These are phyloP conservation scores for Xylaria palmicola DNA, from an alignment of 495 filamentous ascomycete genomes.

Conservation along the genomic window DNA sequence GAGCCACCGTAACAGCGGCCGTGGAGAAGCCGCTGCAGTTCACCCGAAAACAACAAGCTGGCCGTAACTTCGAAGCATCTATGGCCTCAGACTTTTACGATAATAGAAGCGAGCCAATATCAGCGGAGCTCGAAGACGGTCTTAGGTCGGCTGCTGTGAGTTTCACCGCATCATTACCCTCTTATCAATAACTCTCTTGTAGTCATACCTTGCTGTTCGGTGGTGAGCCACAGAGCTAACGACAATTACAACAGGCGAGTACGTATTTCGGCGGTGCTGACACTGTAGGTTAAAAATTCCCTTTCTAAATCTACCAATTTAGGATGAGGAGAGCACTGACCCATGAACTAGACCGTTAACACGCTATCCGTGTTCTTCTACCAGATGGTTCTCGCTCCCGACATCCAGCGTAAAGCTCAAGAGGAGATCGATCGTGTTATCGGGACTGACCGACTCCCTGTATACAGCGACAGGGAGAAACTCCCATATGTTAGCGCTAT, in stretches of 20 bases:
- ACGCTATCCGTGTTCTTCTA: constrained; percentile 24
- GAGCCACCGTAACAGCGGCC: constrained; percentile 15
- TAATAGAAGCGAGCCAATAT: constrained; percentile 27
- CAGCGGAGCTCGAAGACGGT: constrained; percentile 13
- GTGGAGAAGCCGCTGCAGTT: constrained; percentile 39
- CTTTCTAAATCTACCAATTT: not conserved
- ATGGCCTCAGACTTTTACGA: constrained; percentile 31
- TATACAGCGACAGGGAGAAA: constrained; percentile 23
- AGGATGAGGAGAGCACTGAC: not conserved
- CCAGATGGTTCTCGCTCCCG: constrained; percentile 26
- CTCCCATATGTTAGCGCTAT: constrained; percentile 30
- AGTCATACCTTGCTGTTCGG: not conserved
- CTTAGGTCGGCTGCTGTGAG: constrained; percentile 40
- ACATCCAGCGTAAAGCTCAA: constrained; percentile 28
- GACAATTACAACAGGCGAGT: constrained; percentile 2
- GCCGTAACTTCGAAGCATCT: constrained; percentile 26
- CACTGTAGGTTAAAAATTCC: constrained; percentile 16
- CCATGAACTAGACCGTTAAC: constrained; percentile 1
- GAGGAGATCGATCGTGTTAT: constrained; percentile 33
- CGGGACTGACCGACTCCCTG: constrained; percentile 26
- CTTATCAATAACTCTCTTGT: not conserved
- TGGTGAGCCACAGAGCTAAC: not conserved
- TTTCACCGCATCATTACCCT: not conserved
- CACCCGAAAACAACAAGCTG: constrained; percentile 36
- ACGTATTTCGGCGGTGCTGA: constrained; percentile 48